Evolutionary conservation across 345 rosid genomes (phyloP).

Genomic region (Eutrema yunnanense): DNA sequence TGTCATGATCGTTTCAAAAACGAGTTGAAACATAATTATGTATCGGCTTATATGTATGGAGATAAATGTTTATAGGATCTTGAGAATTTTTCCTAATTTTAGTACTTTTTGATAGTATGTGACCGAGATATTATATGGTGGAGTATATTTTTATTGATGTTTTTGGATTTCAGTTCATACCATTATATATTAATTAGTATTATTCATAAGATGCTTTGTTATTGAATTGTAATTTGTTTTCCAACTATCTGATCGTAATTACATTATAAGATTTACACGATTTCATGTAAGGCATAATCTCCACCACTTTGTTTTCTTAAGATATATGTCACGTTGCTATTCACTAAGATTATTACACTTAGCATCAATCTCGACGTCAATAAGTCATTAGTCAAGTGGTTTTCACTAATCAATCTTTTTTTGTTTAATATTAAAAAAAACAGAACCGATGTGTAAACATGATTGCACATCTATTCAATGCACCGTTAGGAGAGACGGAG

Average conservation of each 20-base stretch:
- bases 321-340: neutral
- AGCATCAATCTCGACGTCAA: constrained; percentile 8
- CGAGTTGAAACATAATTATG: neutral
- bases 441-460: constrained; percentile 42
- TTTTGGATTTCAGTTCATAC: neutral
- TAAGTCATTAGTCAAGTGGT: neutral
- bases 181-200: neutral
- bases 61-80: neutral
- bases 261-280: too few species aligned
- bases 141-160: neutral
- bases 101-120: neutral
- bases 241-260: too few species aligned
- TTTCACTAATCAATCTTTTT: neutral
- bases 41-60: neutral
- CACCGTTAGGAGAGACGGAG: constrained; percentile 51
- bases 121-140: neutral
- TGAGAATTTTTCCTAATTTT: neutral
- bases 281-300: neutral
- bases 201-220: neutral
- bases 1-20: neutral
- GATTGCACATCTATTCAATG: constrained; percentile 35
- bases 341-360: neutral
- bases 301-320: neutral
- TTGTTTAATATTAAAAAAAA: neutral
- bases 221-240: too few species aligned